Conservation (phyloP, 306 rosid species). For the Crotalaria pallida region DNA sequence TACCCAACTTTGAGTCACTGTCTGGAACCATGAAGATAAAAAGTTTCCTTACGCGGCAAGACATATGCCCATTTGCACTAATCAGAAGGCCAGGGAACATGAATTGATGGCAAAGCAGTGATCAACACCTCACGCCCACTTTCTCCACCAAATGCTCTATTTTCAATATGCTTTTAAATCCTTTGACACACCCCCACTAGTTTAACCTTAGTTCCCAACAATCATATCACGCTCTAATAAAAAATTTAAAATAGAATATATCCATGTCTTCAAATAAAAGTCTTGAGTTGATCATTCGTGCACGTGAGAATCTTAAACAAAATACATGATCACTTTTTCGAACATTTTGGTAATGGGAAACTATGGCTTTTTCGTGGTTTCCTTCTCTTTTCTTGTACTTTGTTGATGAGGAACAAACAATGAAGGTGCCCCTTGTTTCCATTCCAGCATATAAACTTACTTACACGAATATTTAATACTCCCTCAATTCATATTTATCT, state of each 20-base stretch:
- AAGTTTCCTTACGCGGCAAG: neutral
- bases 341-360: neutral
- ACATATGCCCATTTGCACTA: constrained; percentile 6
- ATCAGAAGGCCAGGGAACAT: neutral
- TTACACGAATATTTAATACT: too few species aligned
- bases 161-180: neutral
- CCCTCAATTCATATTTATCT: too few species aligned
- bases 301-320: constrained; percentile 24
- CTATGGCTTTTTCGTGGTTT: neutral
- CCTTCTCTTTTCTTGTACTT: neutral
- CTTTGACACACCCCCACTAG: constrained; percentile 22
- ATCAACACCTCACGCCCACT: constrained; percentile 38
- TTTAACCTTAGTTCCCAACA: constrained; percentile 14
- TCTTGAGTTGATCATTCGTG: constrained; percentile 10
- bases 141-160: constrained; percentile 20
- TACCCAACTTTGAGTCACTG: constrained; percentile 7
- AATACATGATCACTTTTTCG: neutral
- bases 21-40: neutral
- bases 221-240: neutral
- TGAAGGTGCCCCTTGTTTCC: neutral
- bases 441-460: neutral
- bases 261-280: constrained; percentile 10
- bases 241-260: neutral
- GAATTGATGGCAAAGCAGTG: constrained; percentile 20
- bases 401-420: neutral